Evolutionary conservation across 768 basidiomycete species (phyloP).

Genomic region (Suillus decipiens): DNA sequence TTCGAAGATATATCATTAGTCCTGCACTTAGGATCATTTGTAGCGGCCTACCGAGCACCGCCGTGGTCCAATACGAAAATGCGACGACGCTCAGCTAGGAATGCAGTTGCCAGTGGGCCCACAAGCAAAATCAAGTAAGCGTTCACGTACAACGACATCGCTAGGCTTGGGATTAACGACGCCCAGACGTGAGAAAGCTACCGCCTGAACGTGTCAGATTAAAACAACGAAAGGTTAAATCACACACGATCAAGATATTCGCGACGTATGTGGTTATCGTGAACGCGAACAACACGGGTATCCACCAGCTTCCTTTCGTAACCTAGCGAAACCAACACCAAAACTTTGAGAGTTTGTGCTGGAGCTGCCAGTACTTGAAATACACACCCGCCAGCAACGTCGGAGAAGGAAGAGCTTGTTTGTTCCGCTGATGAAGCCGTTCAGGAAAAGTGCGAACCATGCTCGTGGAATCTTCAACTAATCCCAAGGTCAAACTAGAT

Average conservation of each 20-base stretch:
- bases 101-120: too few species aligned
- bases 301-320: slow-evolving; percentile 39
- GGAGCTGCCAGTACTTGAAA: not conserved
- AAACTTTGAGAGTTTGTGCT: not conserved
- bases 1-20: slow-evolving; percentile 14
- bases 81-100: slow-evolving; percentile 35
- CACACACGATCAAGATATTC: slow-evolving; percentile 40
- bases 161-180: not conserved
- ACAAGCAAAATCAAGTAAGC: not conserved
- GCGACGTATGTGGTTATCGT: slow-evolving; percentile 38
- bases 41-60: slow-evolving; percentile 37
- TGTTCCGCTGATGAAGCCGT: slow-evolving; percentile 46
- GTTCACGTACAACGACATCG: not conserved
- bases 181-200: not conserved
- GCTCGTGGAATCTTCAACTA: slow-evolving; percentile 36
- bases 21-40: not conserved
- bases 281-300: slow-evolving; percentile 36
- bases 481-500: slow-evolving; percentile 11
- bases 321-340: slow-evolving; percentile 33
- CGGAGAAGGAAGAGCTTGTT: slow-evolving; percentile 52
- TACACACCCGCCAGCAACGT: slow-evolving; percentile 52
- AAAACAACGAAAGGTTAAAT: not conserved
- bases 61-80: slow-evolving; percentile 49
- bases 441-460: slow-evolving; percentile 49
- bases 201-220: not conserved